Evolutionary conservation across 1,139 yeast species (phyloP).

Genomic region (Hyphopichia wangnamkhiaoensis): DNA sequence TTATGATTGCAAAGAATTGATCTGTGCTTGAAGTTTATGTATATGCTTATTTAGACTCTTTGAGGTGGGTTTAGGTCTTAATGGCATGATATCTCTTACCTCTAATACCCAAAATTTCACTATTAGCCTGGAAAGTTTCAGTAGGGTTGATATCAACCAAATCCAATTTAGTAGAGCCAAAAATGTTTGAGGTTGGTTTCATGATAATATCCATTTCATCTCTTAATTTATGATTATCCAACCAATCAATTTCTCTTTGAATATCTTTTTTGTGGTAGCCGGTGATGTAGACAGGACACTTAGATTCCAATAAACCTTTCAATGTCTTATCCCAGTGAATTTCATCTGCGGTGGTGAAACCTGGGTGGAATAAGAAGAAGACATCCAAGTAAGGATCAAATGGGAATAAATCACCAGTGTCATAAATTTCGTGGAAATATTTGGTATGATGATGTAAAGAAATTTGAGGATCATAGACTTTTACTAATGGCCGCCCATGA

Average conservation of each 20-base stretch:
- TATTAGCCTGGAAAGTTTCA: slow-evolving; percentile 89
- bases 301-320: slow-evolving; percentile 85
- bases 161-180: slow-evolving; percentile 91
- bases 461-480: slow-evolving; percentile 74
- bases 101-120: slow-evolving; percentile 84
- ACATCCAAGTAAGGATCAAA: slow-evolving; percentile 95
- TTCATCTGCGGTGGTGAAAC: slow-evolving; percentile 82
- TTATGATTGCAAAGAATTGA: too few species aligned
- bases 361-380: slow-evolving; percentile 94
- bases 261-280: slow-evolving; percentile 83
- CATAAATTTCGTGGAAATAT: slow-evolving; percentile 87
- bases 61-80: slow-evolving; percentile 21
- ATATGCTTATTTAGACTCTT: too few species aligned
- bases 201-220: slow-evolving; percentile 81
- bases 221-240: slow-evolving; percentile 56
- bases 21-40: too few species aligned
- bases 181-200: slow-evolving; percentile 70
- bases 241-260: slow-evolving; percentile 69
- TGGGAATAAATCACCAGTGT: slow-evolving; percentile 93
- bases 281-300: slow-evolving; percentile 88
- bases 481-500: slow-evolving; percentile 62
- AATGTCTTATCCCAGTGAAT: slow-evolving; percentile 80
- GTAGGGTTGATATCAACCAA: slow-evolving; percentile 88
- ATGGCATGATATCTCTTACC: slow-evolving; percentile 96
- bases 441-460: slow-evolving; percentile 82